Base-by-base conservation (phyloP, 2,329 filamentous ascomycete genomes). In the Trichoderma sp. region DNA sequence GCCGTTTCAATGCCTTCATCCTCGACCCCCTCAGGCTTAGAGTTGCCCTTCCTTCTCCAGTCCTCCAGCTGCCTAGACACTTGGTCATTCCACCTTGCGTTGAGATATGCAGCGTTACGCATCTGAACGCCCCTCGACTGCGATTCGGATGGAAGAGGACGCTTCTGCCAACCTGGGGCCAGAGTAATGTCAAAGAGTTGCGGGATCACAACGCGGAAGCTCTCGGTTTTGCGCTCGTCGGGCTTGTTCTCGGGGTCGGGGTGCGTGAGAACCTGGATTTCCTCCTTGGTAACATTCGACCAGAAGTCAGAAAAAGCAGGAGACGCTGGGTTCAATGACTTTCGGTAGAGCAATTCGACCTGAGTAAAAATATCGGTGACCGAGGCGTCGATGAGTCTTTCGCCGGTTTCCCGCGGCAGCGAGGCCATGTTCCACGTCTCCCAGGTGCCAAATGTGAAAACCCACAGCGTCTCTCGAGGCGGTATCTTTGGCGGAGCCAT, bases 371-470 rank as follows among this genome's bases (percentile, higher is more conserved):
- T 75, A 13, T 82, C 78, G 12, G 76, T 74, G 5, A 82, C 76
- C 34, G 84, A 78, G 5, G 76, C 74, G 47, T 81, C 81, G 9
- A 87, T 72, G 1, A 82, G 71, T 1, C 77, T 74, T 36, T 82
- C 80, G 11, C 83, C 82, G 1, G 79, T 74, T 9, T 78, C 75
- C 11, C 81, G 78, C 1, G 86, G 86, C 20, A 87, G 75, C 3
- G 85, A 80, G 0, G 86, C 82, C 20, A 88, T 77, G 12, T 84
- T 83, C 85, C 85, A 88, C 64, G 87, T 77, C 71, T 88, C 86
- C 86, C 86, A 88, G 34, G 83, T 83, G n/a, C 86, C 86, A 68
- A 87, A 83, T 11, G 81, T 84, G 68, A 88, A 85, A 15, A 88
- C 78, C 84, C 84, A 88, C 15, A 88, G 74, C 0, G 86, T 88